These are phyloP conservation scores for Turnera subulata DNA, from an alignment of 345 rosid species.

Conservation along the genomic window DNA sequence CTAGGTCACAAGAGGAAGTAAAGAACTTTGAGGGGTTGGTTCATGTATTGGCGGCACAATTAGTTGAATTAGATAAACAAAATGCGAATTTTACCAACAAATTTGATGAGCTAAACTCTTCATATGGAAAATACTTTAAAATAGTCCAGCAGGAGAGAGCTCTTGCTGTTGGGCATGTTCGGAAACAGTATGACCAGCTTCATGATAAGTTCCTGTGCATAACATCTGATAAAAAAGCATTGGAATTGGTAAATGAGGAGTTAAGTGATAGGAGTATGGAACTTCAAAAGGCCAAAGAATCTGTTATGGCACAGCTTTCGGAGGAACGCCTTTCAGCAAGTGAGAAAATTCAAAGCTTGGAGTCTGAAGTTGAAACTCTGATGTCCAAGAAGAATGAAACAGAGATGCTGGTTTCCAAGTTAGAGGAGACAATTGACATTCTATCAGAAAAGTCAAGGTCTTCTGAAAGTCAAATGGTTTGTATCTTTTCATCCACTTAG, in stretches of 20 bases:
- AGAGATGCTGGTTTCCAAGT: constrained; percentile 45
- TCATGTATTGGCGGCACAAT: constrained; percentile 38
- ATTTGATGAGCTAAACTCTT: constrained; percentile 51
- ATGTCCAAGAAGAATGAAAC: constrained; percentile 51
- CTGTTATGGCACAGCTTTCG: constrained; percentile 44
- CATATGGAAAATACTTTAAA: constrained; percentile 46
- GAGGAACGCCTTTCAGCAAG: constrained; percentile 48
- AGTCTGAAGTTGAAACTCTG: constrained; percentile 60
- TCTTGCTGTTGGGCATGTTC: constrained; percentile 42
- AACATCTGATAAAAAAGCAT: constrained; percentile 48
- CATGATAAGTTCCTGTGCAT: constrained; percentile 43
- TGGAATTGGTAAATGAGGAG: constrained; percentile 40
- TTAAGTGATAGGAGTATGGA: constrained; percentile 44
- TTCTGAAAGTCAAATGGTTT: constrained; percentile 62
- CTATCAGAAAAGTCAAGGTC: constrained; percentile 48
- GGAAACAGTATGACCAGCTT: constrained; percentile 47
- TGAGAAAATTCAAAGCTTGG: constrained; percentile 52
- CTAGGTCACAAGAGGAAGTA: constrained; percentile 42
- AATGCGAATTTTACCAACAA: constrained; percentile 41
- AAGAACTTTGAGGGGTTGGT: constrained; percentile 50
- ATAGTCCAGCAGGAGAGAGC: constrained; percentile 48
- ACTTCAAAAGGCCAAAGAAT: constrained; percentile 57
- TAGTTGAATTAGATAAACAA: constrained; percentile 57
- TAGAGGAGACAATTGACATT: constrained; percentile 46
- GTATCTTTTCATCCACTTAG: constrained; percentile 8